Percentiles rank a stretch among this genome's conserved stretches.
Evolutionary conservation across 1,139 yeast species (phyloP).

Genomic region (Debaryomyces sp.): DNA sequence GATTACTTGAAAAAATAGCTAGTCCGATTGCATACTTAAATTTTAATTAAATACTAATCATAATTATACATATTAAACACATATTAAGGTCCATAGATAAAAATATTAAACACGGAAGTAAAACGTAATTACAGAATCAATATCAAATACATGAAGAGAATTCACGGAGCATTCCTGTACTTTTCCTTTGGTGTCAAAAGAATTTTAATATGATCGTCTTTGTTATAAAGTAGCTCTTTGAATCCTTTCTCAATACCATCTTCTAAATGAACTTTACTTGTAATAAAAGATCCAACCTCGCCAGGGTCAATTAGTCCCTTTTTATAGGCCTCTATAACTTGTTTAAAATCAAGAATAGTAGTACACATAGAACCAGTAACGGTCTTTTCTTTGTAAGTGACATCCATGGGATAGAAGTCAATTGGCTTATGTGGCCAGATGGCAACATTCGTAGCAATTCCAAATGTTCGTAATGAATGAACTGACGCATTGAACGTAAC

Average conservation of each 20-base stretch:
- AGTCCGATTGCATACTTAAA: conserved; percentile 1
- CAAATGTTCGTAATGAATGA: conserved; percentile 56
- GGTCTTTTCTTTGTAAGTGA: conserved; percentile 45
- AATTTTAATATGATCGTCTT: conserved; percentile 49
- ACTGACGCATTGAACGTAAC: conserved; percentile 56
- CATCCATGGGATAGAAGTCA: conserved; percentile 46
- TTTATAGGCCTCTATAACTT: conserved; percentile 48
- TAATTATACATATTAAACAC: not conserved
- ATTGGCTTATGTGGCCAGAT: conserved; percentile 47
- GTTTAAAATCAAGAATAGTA: conserved; percentile 47
- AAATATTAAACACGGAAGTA: not conserved
- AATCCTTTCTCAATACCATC: conserved; percentile 50
- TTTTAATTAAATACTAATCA: conserved; percentile 2
- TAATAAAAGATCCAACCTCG: conserved; percentile 41
- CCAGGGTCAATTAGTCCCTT: conserved; percentile 40
- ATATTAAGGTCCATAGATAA: not conserved
- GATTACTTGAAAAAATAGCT: conserved; percentile 15
- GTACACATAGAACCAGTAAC: conserved; percentile 54
- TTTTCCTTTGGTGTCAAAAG: conserved; percentile 14
- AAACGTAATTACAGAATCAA: not conserved
- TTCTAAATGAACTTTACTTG: conserved; percentile 42
- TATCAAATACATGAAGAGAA: not conserved
- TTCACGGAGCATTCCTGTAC: not conserved
- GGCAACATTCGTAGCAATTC: conserved; percentile 68
- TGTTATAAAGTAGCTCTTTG: conserved; percentile 41